phyloP scores from a whole-genome alignment of 495 filamentous ascomycete species.

The Xylaria grammica region DNA sequence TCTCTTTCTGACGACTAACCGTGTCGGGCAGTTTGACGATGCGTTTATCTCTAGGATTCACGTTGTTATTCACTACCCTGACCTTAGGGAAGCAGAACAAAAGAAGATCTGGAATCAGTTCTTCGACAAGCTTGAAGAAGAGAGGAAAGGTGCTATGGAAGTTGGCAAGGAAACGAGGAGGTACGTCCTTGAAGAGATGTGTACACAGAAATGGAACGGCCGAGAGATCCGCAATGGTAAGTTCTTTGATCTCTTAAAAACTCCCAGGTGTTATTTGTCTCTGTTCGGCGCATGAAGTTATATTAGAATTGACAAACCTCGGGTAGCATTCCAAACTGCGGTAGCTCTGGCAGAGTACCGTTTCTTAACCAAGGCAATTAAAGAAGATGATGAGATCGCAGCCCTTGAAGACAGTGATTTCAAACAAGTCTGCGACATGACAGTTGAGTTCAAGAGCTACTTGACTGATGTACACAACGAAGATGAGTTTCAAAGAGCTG shows the following conservation, averaged over 20 bases:
- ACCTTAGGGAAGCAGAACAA: not conserved
- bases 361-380: not conserved
- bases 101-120: conserved; percentile 4
- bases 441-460: not conserved
- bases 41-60: conserved; percentile 61
- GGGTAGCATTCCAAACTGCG: conserved; percentile 5
- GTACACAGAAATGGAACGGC: not conserved
- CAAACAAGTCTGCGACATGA: not conserved
- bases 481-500: too few relatives aligned
- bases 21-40: conserved; percentile 58
- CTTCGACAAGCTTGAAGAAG: not conserved
- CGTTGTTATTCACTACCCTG: conserved; percentile 44
- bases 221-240: conserved; percentile 3
- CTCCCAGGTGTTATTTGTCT: not conserved
- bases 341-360: not conserved
- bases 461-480: not conserved
- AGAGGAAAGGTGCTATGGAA: not conserved
- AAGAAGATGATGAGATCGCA: not conserved
- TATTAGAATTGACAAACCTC: not conserved
- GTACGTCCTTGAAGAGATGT: not conserved
- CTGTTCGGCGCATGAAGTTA: not conserved
- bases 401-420: not conserved
- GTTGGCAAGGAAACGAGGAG: not conserved
- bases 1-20: conserved; percentile 62
- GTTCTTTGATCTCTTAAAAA: not conserved